Percentiles rank a stretch among this genome's conserved stretches.
Evolutionary conservation across 495 filamentous ascomycete genomes (phyloP).

Genomic region (Xylaria palmicola): DNA sequence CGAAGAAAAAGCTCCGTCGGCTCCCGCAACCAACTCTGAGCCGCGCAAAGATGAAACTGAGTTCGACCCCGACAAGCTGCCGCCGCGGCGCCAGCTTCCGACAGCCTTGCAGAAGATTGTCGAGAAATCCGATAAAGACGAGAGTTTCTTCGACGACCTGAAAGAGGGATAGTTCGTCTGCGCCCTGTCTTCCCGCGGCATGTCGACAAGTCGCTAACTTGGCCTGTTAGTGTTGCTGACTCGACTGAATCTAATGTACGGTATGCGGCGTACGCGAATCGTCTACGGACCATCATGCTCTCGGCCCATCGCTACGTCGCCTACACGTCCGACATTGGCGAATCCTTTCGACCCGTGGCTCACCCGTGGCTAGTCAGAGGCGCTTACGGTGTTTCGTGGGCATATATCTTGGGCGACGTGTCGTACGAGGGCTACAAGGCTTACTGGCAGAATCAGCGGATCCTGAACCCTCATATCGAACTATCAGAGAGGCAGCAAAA

Average conservation of each 20-base stretch:
- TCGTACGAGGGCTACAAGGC: slow-evolving; percentile 94
- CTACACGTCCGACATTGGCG: slow-evolving; percentile 95
- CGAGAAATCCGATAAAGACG: slow-evolving; percentile 63
- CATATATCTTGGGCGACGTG: slow-evolving; percentile 88
- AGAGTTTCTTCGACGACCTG: slow-evolving; percentile 74
- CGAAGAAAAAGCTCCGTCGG: slow-evolving; percentile 30
- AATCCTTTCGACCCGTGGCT: slow-evolving; percentile 91
- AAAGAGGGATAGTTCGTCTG: slow-evolving; percentile 75
- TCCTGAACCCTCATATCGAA: slow-evolving; percentile 49
- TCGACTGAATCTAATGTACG: slow-evolving; percentile 82
- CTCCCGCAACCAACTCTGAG: slow-evolving; percentile 26
- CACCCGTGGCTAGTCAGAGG: slow-evolving; percentile 76
- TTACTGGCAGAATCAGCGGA: slow-evolving; percentile 74
- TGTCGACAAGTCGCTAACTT: slow-evolving; percentile 1
- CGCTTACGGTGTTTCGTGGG: slow-evolving; percentile 91
- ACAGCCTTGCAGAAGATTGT: slow-evolving; percentile 68
- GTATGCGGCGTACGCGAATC: slow-evolving; percentile 88
- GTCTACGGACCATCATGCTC: slow-evolving; percentile 83
- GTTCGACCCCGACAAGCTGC: slow-evolving; percentile 49
- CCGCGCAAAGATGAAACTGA: slow-evolving; percentile 34
- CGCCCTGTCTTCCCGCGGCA: slow-evolving; percentile 3
- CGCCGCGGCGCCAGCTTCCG: slow-evolving; percentile 63
- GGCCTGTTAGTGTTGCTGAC: slow-evolving; percentile 56
- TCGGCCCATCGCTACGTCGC: slow-evolving; percentile 94
- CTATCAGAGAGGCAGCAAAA: slow-evolving; percentile 41